Percentiles rank a stretch among this genome's conserved stretches.
These are phyloP conservation scores for Sphaerulina vaccinii DNA, from an alignment of 2,329 filamentous ascomycete species.

Conservation along the genomic window DNA sequence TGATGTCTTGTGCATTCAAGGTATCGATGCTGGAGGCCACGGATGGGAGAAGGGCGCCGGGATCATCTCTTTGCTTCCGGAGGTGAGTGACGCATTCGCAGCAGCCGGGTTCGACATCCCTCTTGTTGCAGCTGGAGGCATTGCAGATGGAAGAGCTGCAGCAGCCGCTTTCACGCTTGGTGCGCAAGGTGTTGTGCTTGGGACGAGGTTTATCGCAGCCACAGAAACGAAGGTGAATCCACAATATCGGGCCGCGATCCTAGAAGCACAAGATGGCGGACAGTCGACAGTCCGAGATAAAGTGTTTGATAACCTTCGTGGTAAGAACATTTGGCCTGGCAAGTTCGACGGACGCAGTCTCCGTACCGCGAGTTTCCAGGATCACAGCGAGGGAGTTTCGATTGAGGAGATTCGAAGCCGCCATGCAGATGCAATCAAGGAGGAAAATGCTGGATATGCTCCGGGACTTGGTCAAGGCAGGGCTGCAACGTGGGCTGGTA, in stretches of 20 bases:
- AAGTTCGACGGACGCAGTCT: conserved; percentile 59
- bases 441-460: conserved; percentile 50
- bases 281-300: conserved; percentile 50
- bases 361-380: conserved; percentile 53
- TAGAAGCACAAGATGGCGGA: conserved; percentile 52
- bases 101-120: conserved; percentile 36
- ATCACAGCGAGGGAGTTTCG: conserved; percentile 40
- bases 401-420: conserved; percentile 45
- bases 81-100: conserved; percentile 52
- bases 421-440: conserved; percentile 49
- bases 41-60: conserved; percentile 57
- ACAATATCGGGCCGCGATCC: conserved; percentile 49
- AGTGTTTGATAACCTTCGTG: conserved; percentile 55
- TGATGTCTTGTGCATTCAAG: conserved; percentile 62
- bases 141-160: conserved; percentile 55
- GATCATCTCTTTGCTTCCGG: conserved; percentile 58
- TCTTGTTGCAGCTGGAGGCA: conserved; percentile 58
- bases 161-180: conserved; percentile 57
- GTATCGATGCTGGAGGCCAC: conserved; percentile 64
- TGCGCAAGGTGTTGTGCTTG: conserved; percentile 56
- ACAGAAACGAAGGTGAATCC: conserved; percentile 43
- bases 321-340: conserved; percentile 58
- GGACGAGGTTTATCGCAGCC: conserved; percentile 59
- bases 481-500: conserved; percentile 60
- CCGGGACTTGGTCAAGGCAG: conserved; percentile 48